Conservation (phyloP, 805 yeast genomes). For the Lachancea cidri region DNA sequence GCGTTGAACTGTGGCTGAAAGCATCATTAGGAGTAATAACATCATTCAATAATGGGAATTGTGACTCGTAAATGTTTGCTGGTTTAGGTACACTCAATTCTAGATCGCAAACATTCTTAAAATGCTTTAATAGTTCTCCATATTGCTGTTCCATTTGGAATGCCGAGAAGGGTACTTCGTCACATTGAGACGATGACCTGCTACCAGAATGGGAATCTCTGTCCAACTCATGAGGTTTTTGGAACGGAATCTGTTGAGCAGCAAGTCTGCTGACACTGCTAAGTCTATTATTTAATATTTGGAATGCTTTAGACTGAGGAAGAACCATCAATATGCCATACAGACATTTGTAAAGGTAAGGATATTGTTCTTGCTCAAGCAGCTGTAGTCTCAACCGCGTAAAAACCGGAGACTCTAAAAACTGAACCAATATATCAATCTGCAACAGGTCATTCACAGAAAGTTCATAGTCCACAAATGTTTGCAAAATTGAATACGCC, state of each 20-base stretch:
- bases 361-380: constrained; percentile 79
- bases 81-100: constrained; percentile 9
- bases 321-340: constrained; percentile 90
- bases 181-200: constrained; percentile 3
- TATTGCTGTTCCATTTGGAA: constrained; percentile 24
- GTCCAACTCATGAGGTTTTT: constrained; percentile 2
- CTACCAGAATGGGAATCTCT: neutral
- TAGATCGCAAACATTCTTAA: constrained; percentile 22
- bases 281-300: constrained; percentile 71
- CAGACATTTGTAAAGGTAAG: constrained; percentile 76
- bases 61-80: constrained; percentile 13
- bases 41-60: constrained; percentile 11
- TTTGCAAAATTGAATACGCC: constrained; percentile 75
- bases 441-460: constrained; percentile 77
- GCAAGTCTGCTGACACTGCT: constrained; percentile 35
- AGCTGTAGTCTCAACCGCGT: constrained; percentile 80
- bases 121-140: constrained; percentile 29
- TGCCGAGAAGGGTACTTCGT: constrained; percentile 17
- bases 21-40: constrained; percentile 6
- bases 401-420: constrained; percentile 89
- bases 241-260: constrained; percentile 14
- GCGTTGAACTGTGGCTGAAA: neutral
- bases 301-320: constrained; percentile 90
- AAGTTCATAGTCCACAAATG: constrained; percentile 71
- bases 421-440: constrained; percentile 81